phyloP scores from a whole-genome alignment of 495 filamentous ascomycete species.

The Trichoderma orchidacearum region DNA sequence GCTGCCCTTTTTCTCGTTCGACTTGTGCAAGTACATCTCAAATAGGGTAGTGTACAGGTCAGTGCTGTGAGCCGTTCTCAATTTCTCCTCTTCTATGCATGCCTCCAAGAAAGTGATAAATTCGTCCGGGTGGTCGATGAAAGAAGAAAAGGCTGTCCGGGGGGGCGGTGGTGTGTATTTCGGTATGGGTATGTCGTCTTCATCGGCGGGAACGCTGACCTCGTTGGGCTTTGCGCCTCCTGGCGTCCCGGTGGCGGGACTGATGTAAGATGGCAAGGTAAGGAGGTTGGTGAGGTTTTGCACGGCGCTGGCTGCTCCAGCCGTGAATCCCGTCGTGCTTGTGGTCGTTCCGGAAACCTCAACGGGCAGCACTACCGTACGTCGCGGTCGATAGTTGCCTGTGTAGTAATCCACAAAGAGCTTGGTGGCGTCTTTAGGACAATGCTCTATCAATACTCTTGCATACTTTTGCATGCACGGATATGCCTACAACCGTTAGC shows the following conservation, averaged over 20 bases:
- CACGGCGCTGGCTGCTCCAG: conserved; percentile 52
- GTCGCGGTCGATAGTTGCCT: conserved; percentile 62
- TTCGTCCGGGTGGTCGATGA: conserved; percentile 83
- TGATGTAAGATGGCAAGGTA: conserved; percentile 20
- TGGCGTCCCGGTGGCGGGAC: conserved; percentile 15
- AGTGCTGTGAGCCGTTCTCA: conserved; percentile 54
- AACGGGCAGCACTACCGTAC: conserved; percentile 41
- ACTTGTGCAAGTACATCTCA: conserved; percentile 92
- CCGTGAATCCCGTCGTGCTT: conserved; percentile 33
- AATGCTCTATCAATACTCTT: conserved; percentile 74
- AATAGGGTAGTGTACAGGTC: conserved; percentile 94
- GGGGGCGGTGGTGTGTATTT: conserved; percentile 63
- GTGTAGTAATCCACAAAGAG: conserved; percentile 91
- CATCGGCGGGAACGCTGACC: conserved; percentile 7
- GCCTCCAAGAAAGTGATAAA: conserved; percentile 88
- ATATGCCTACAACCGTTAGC: conserved; percentile 46
- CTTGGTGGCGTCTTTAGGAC: conserved; percentile 62
- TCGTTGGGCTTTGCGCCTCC: neutral
- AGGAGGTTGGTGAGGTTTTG: conserved; percentile 71
- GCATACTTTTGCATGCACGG: conserved; percentile 91
- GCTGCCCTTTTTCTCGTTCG: conserved; percentile 53
- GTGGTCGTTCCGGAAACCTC: conserved; percentile 22
- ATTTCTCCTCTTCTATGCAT: conserved; percentile 50
- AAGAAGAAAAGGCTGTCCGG: conserved; percentile 86
- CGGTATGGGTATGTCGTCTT: conserved; percentile 15